phyloP scores from a whole-genome alignment of 805 yeast species.

The Yamadazyma akitaensis region DNA sequence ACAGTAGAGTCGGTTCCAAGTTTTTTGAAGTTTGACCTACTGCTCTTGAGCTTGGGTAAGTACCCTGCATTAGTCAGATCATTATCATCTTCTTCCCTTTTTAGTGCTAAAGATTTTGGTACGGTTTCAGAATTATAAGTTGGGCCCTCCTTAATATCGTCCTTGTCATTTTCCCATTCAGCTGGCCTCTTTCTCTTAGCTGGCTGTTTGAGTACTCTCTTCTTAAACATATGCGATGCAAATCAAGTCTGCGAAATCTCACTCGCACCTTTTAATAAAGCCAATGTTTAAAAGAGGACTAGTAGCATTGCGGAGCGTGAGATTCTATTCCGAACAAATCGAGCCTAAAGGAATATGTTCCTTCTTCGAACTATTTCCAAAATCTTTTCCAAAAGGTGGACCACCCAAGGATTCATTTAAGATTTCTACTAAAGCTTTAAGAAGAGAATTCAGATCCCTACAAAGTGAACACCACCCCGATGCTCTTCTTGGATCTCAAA shows the following conservation, averaged over 20 bases:
- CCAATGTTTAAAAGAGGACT: not conserved
- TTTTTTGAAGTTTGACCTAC: not conserved
- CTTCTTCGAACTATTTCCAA: constrained; percentile 69
- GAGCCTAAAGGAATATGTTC: constrained; percentile 10
- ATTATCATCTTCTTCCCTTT: not conserved
- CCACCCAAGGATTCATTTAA: constrained; percentile 61
- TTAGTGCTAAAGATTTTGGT: no score
- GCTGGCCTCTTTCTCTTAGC: constrained; percentile 7
- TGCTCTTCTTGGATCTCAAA: constrained; percentile 31
- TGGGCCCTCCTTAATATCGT: not conserved
- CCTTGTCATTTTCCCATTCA: not conserved
- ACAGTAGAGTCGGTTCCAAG: not conserved
- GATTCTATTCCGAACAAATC: not conserved
- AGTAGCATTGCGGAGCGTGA: not conserved
- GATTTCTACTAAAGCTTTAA: constrained; percentile 51
- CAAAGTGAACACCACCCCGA: constrained; percentile 88
- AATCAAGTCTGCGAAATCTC: constrained; percentile 1
- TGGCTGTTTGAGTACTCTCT: constrained; percentile 18
- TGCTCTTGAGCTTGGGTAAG: not conserved
- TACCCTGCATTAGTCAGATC: not conserved
- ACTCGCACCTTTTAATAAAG: not conserved
- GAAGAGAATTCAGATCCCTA: constrained; percentile 70
- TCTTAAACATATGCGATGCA: constrained; percentile 22
- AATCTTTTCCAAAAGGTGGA: constrained; percentile 62
- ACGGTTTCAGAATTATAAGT: not conserved